Conservation (phyloP, 805 yeast species). For the Starmerella asiatica region DNA sequence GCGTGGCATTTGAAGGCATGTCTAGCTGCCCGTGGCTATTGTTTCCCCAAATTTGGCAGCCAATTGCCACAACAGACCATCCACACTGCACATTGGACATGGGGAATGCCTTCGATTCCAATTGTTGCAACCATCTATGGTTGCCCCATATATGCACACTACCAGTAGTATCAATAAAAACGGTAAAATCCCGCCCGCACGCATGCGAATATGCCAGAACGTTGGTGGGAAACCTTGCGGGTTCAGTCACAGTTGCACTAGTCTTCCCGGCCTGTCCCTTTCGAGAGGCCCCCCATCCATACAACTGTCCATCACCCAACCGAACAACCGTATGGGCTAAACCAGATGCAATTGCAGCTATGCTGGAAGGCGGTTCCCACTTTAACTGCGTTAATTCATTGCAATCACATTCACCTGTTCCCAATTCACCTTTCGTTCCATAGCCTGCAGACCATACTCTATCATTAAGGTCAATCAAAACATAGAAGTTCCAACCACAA, state of each 20-base stretch:
- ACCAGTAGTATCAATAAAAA: constrained; percentile 20
- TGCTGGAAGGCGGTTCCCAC: constrained; percentile 12
- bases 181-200: constrained; percentile 49
- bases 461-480: constrained; percentile 34
- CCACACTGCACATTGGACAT: constrained; percentile 6
- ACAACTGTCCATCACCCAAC: constrained; percentile 32
- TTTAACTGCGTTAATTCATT: constrained; percentile 4
- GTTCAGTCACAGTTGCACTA: constrained; percentile 2
- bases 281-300: constrained; percentile 59
- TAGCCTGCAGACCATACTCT: constrained; percentile 42
- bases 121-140: constrained; percentile 1
- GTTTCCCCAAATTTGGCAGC: constrained; percentile 52
- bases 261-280: constrained; percentile 38
- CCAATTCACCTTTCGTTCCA: constrained; percentile 68
- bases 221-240: not conserved
- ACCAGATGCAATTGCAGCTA: constrained; percentile 23
- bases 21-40: constrained; percentile 59
- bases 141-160: constrained; percentile 27
- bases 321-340: constrained; percentile 26
- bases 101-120: not conserved
- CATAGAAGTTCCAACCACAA: constrained; percentile 72
- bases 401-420: constrained; percentile 30
- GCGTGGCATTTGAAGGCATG: constrained; percentile 1
- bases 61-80: constrained; percentile 19
- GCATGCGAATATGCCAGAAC: constrained; percentile 8